Evolutionary conservation across 2,329 filamentous ascomycete species (phyloP).

Genomic region (Aurifilum marmelostoma): DNA sequence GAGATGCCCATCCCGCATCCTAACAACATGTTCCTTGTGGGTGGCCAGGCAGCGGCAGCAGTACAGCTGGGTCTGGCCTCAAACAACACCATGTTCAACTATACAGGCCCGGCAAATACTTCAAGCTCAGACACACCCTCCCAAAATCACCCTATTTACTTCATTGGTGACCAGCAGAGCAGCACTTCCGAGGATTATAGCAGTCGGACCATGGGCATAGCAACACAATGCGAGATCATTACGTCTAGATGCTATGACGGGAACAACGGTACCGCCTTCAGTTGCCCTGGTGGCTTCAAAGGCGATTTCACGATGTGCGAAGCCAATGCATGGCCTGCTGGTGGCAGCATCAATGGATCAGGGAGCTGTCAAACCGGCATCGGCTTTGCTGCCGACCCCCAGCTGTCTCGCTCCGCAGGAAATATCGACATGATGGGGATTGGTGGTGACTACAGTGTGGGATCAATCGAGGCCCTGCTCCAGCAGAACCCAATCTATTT

Average conservation of each 20-base stretch:
- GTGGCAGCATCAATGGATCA: background rate
- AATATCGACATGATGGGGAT: background rate
- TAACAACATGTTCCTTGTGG: background rate
- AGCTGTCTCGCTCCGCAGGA: background rate
- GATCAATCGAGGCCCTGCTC: background rate
- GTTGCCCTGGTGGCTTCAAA: slow-evolving; percentile 6
- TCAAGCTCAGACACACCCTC: background rate
- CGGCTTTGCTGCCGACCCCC: slow-evolving; percentile 11
- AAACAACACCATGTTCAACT: slow-evolving; percentile 2
- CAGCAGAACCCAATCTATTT: slow-evolving; percentile 3
- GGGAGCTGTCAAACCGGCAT: background rate
- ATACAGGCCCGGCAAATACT: background rate
- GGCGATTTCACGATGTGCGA: slow-evolving; percentile 2
- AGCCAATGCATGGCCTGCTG: background rate
- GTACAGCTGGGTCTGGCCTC: background rate
- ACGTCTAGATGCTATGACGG: slow-evolving; percentile 5
- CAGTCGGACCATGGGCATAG: background rate
- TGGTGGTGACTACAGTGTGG: background rate
- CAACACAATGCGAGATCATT: slow-evolving; percentile 1
- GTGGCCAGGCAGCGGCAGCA: background rate
- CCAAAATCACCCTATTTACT: background rate
- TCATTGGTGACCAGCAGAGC: slow-evolving; percentile 3
- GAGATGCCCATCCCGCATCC: slow-evolving; percentile 2
- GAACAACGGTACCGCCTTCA: background rate
- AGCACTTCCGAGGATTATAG: background rate